Percentiles rank a stretch among this genome's conserved stretches.
These are phyloP conservation scores for Straminergon stramineum DNA, from an alignment of 225 moss, liverwort and hornwort species.

Conservation along the genomic window DNA sequence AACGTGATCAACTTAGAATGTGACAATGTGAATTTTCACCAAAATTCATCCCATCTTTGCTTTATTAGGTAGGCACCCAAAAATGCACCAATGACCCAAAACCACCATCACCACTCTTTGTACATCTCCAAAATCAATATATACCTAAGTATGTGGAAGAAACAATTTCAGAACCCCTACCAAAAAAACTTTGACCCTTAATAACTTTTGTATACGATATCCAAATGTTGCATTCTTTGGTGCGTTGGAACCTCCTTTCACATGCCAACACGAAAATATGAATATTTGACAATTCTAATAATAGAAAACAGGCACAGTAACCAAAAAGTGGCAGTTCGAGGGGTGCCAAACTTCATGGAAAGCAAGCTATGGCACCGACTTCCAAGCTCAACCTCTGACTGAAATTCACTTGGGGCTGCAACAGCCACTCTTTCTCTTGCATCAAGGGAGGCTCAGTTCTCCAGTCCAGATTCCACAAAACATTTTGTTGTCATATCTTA, in stretches of 20 bases:
- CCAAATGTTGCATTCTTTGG: background rate
- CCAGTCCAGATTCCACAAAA: background rate
- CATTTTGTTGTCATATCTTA: background rate
- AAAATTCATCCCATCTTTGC: background rate
- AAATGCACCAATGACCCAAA: fast-evolving
- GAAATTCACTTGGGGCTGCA: no score
- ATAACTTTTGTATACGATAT: background rate
- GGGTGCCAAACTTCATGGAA: no score
- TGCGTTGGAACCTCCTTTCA: background rate
- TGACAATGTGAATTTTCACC: background rate
- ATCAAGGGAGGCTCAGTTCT: background rate
- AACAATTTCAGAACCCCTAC: background rate
- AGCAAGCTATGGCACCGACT: background rate
- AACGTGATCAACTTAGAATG: background rate
- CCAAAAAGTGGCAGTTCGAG: no score
- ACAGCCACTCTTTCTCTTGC: background rate
- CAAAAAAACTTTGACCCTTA: background rate
- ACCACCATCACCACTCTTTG: fast-evolving
- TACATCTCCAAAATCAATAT: background rate
- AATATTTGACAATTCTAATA: background rate
- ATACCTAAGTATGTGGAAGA: background rate
- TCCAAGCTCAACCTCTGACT: background rate
- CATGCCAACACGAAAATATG: background rate
- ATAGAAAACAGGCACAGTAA: no score
- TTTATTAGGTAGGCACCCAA: background rate